Evolutionary conservation across 1,284 basidiomycete genomes (phyloP).

Genomic region (Malassezia arunalokei): DNA sequence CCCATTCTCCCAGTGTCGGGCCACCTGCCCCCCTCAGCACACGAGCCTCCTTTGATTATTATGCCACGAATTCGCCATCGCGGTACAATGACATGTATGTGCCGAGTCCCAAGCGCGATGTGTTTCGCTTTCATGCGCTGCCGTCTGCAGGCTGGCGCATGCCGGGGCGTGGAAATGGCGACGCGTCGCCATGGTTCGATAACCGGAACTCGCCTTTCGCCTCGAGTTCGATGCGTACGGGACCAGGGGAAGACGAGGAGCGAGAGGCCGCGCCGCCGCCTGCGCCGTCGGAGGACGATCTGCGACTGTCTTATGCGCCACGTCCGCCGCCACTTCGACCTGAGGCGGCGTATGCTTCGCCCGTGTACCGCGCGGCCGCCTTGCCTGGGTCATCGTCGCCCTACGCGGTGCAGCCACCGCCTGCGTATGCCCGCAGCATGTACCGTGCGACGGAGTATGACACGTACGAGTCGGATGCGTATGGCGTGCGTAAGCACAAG

Average conservation of each 20-base stretch:
- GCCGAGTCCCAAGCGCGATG: conserved; percentile 30
- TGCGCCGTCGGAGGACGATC: not conserved
- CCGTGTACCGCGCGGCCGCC: not conserved
- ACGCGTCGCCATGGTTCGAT: conserved; percentile 35
- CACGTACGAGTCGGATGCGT: not conserved
- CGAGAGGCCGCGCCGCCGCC: not conserved
- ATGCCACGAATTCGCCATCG: conserved; percentile 3
- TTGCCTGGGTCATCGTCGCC: not conserved
- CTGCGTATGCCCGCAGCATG: not conserved
- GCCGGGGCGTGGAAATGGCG: conserved; percentile 14
- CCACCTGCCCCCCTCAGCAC: not conserved
- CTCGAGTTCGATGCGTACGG: conserved; percentile 13
- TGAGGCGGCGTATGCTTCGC: not conserved
- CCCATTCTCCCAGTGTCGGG: not conserved
- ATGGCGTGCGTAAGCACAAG: not conserved
- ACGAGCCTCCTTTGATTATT: not conserved
- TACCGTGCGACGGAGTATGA: conserved; percentile 4
- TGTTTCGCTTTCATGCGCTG: conserved; percentile 11
- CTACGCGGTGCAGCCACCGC: not conserved
- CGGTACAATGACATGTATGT: conserved; percentile 25
- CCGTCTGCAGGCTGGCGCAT: conserved; percentile 8
- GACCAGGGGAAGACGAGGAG: not conserved
- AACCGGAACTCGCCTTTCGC: conserved; percentile 38
- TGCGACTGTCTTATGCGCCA: not conserved
- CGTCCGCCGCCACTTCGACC: not conserved